Evolutionary conservation across 1,284 basidiomycete species (phyloP).

Genomic region (Leccinum huronense): DNA sequence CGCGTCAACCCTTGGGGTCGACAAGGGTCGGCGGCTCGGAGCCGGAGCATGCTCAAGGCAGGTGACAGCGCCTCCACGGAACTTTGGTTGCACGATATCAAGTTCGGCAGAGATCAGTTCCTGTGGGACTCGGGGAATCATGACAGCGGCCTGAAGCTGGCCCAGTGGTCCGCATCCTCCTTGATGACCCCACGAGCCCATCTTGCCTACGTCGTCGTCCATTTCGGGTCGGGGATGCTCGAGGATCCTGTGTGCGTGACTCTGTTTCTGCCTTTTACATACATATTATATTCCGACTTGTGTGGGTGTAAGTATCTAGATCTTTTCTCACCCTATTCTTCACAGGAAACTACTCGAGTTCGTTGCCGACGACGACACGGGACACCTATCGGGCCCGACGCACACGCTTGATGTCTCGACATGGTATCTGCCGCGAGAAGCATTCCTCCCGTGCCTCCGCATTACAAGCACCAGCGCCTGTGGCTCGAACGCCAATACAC

Average conservation of each 20-base stretch:
- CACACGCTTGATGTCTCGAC: neutral
- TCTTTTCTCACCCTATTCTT: neutral
- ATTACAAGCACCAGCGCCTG: neutral
- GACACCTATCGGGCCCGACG: conserved; percentile 11
- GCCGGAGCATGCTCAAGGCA: conserved; percentile 10
- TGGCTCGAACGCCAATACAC: too few relatives aligned
- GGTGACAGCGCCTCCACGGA: neutral
- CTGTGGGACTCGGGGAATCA: conserved; percentile 14
- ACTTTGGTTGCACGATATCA: conserved; percentile 16
- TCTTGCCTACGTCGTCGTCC: conserved; percentile 21
- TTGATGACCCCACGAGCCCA: conserved; percentile 14
- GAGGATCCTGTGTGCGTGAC: conserved; percentile 20
- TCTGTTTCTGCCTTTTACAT: neutral
- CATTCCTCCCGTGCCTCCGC: neutral
- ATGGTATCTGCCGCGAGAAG: neutral
- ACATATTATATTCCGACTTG: neutral
- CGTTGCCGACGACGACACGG: conserved; percentile 21
- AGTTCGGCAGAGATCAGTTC: conserved; percentile 14
- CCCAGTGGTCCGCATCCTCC: conserved; percentile 3
- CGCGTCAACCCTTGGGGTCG: too few relatives aligned
- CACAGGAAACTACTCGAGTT: conserved; percentile 22
- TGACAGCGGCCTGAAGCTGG: neutral
- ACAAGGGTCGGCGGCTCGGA: neutral
- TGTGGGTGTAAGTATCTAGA: neutral
- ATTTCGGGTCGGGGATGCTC: conserved; percentile 13